Conservation (phyloP, 495 filamentous ascomycete genomes). For the Filosporella fistucella region DNA sequence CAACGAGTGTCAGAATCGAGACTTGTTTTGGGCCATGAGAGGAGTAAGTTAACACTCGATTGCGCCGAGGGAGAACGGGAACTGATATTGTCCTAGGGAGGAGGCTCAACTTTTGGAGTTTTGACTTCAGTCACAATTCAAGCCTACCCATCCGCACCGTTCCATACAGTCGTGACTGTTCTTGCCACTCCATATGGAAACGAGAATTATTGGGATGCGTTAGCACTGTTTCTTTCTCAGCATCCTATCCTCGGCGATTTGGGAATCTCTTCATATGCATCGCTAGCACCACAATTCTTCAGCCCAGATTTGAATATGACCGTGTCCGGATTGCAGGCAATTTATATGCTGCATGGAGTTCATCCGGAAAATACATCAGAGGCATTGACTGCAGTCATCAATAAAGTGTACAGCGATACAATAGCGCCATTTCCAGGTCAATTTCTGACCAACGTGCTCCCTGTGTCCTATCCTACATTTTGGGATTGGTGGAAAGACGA, state of each 20-base stretch:
- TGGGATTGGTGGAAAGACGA: constrained; percentile 40
- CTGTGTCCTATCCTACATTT: constrained; percentile 37
- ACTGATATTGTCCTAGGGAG: constrained; percentile 37
- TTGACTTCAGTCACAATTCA: constrained; percentile 50
- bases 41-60: constrained; percentile 35
- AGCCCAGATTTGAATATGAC: constrained; percentile 17
- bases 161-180: not conserved
- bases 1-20: constrained; percentile 49
- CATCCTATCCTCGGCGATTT: constrained; percentile 30
- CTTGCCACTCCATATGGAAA: not conserved
- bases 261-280: constrained; percentile 35
- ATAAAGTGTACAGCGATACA: constrained; percentile 31
- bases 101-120: constrained; percentile 59
- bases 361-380: constrained; percentile 10
- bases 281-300: constrained; percentile 27
- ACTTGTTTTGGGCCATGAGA: constrained; percentile 65
- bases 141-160: constrained; percentile 23
- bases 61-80: not conserved
- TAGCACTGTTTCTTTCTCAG: constrained; percentile 29
- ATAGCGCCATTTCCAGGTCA: not conserved
- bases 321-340: constrained; percentile 29
- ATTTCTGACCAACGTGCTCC: constrained; percentile 28
- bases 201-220: constrained; percentile 6
- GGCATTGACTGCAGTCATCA: constrained; percentile 7
- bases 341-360: constrained; percentile 19